Conservation (phyloP, 768 basidiomycete species). For the Russula abietina region DNA sequence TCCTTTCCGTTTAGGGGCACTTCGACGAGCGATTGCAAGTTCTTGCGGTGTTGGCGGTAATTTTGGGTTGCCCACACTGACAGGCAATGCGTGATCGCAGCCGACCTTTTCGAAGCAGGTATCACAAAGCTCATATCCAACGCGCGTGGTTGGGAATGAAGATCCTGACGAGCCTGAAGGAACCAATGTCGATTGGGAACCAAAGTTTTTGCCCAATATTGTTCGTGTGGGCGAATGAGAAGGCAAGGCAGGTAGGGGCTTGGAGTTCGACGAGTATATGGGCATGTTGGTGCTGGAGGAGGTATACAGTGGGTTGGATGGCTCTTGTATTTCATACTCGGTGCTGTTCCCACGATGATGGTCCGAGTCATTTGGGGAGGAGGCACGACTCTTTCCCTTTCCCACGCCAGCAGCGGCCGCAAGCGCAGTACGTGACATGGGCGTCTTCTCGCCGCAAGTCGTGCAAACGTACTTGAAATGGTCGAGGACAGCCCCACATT, state of each 20-base stretch:
- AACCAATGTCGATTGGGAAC: conserved; percentile 20
- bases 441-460: conserved; percentile 75
- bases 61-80: conserved; percentile 34
- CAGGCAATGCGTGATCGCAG: conserved; percentile 64
- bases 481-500: conserved; percentile 68
- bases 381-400: conserved; percentile 40
- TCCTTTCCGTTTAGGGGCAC: conserved; percentile 67
- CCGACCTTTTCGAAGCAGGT: conserved; percentile 75
- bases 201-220: conserved; percentile 1
- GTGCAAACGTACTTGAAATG: conserved; percentile 85
- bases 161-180: conserved; percentile 24
- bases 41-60: conserved; percentile 35
- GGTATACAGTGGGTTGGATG: conserved; percentile 1
- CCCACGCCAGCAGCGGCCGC: conserved; percentile 37
- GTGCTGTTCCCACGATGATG: conserved; percentile 8
- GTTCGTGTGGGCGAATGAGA: conserved; percentile 19
- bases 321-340: conserved; percentile 2
- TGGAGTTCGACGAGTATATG: conserved; percentile 28
- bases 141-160: conserved; percentile 7
- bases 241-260: conserved; percentile 43
- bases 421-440: conserved; percentile 28
- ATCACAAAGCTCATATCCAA: conserved; percentile 81
- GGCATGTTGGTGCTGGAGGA: conserved; percentile 2
- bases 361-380: conserved; percentile 15
- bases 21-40: conserved; percentile 48